These are phyloP conservation scores for Plantago coronopus DNA, from an alignment of 305 asterid genomes.

Conservation along the genomic window DNA sequence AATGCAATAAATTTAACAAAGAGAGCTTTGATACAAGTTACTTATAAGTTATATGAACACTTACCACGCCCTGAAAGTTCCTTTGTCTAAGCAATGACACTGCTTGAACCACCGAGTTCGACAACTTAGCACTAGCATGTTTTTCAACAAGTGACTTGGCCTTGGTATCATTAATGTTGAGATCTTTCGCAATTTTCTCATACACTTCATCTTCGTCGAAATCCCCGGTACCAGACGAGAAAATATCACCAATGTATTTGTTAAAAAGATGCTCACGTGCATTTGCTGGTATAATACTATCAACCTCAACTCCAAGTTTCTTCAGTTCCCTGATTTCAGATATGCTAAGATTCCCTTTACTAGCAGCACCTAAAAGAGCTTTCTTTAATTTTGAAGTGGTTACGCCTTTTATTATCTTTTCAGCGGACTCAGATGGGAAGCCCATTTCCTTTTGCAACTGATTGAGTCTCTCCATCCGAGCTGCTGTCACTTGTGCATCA, in stretches of 20 bases:
- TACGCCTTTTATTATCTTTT: conserved; percentile 72
- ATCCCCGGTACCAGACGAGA: conserved; percentile 97
- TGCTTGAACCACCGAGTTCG: conserved; percentile 87
- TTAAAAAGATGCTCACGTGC: conserved; percentile 79
- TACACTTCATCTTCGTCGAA: conserved; percentile 82
- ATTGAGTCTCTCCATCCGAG: conserved; percentile 67
- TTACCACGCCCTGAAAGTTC: conserved; percentile 72
- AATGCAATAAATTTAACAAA: background rate
- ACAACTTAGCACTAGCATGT: conserved; percentile 62
- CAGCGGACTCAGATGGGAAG: conserved; percentile 76
- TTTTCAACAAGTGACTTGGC: conserved; percentile 64
- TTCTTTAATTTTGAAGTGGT: conserved; percentile 74
- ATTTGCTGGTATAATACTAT: conserved; percentile 67
- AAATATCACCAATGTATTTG: conserved; percentile 59
- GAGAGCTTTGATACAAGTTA: background rate
- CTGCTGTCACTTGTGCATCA: conserved; percentile 82
- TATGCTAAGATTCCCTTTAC: conserved; percentile 84
- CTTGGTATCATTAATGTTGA: conserved; percentile 56
- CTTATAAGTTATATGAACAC: conserved; percentile 23
- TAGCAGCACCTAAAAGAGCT: conserved; percentile 86
- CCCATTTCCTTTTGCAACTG: conserved; percentile 80
- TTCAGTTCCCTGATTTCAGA: conserved; percentile 85
- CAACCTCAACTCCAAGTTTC: conserved; percentile 76
- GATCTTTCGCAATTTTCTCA: conserved; percentile 76
- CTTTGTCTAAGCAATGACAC: conserved; percentile 82